These are phyloP conservation scores for Annulohypoxylon nitens DNA, from an alignment of 495 filamentous ascomycete genomes.

Conservation along the genomic window DNA sequence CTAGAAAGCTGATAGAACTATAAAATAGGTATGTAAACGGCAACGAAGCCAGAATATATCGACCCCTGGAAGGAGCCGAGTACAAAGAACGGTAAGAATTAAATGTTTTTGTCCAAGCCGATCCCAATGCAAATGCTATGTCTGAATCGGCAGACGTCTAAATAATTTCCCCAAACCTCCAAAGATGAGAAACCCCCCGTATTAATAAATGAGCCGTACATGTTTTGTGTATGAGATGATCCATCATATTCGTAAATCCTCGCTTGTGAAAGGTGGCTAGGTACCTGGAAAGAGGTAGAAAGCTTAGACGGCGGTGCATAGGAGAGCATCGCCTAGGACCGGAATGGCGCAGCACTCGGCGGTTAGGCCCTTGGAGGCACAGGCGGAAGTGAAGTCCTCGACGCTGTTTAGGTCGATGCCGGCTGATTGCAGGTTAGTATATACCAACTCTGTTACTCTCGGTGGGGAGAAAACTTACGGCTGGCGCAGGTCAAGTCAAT, in stretches of 20 bases:
- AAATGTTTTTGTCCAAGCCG: slow-evolving; percentile 17
- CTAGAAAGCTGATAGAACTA: slow-evolving; percentile 31
- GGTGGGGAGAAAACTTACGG: slow-evolving; percentile 29
- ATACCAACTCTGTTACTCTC: neutral
- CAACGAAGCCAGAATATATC: slow-evolving; percentile 30
- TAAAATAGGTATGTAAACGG: slow-evolving; percentile 34
- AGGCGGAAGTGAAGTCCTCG: slow-evolving; percentile 23
- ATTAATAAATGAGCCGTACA: slow-evolving; percentile 23
- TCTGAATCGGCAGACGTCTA: slow-evolving; percentile 17
- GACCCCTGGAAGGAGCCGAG: slow-evolving; percentile 27
- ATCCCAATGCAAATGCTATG: neutral
- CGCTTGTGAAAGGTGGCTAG: neutral
- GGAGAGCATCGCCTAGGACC: slow-evolving; percentile 23
- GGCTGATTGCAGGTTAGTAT: slow-evolving; percentile 29
- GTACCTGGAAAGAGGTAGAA: neutral
- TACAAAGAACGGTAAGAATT: slow-evolving; percentile 39
- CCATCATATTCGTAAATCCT: neutral
- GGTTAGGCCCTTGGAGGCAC: slow-evolving; percentile 28
- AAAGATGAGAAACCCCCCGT: neutral
- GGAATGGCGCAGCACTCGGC: slow-evolving; percentile 39
- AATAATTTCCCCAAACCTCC: slow-evolving; percentile 29
- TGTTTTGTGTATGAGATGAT: neutral
- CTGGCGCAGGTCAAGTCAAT: slow-evolving; percentile 36
- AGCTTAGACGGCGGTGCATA: slow-evolving; percentile 30
- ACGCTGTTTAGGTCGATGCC: slow-evolving; percentile 27